phyloP scores from a whole-genome alignment of 2,329 filamentous ascomycete species.

The Coleophoma crateriformis region DNA sequence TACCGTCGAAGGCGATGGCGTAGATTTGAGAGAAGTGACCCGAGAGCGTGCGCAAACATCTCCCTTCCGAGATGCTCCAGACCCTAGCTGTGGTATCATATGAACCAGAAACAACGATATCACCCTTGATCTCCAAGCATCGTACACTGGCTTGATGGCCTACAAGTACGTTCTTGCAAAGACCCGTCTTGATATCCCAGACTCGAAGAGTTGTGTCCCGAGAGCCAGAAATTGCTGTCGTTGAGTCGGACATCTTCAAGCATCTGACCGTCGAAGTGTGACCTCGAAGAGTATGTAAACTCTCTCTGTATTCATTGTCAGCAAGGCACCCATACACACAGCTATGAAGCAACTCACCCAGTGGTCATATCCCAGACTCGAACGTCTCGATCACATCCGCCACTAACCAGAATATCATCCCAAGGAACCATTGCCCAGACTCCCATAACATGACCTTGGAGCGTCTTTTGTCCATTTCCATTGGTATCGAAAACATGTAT shows the following conservation, averaged over 20 bases:
- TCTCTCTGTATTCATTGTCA: conserved; percentile 47
- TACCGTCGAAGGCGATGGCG: conserved; percentile 94
- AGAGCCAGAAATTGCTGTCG: conserved; percentile 93
- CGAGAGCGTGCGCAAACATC: conserved; percentile 81
- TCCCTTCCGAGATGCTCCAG: conserved; percentile 95
- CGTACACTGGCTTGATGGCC: conserved; percentile 94
- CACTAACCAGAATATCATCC: conserved; percentile 91
- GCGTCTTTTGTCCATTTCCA: conserved; percentile 78
- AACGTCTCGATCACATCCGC: conserved; percentile 93
- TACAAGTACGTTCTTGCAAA: conserved; percentile 86
- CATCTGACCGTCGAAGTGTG: conserved; percentile 97
- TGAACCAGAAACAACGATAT: conserved; percentile 95
- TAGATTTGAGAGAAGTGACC: conserved; percentile 99
- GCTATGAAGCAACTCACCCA: conserved; percentile 54
- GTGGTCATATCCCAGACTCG: conserved; percentile 94
- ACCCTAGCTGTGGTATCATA: conserved; percentile 97
- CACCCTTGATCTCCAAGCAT: conserved; percentile 92
- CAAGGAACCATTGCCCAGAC: conserved; percentile 99
- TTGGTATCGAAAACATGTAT: conserved; percentile 97
- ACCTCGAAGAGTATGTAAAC: conserved; percentile 78
- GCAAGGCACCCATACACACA: not conserved
- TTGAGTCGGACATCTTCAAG: conserved; percentile 92
- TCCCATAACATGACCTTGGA: conserved; percentile 96
- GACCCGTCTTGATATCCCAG: conserved; percentile 86
- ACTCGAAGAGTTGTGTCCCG: conserved; percentile 90